Evolutionary conservation across 2,329 filamentous ascomycete species (phyloP).

Genomic region (Microcyclospora pomicola): DNA sequence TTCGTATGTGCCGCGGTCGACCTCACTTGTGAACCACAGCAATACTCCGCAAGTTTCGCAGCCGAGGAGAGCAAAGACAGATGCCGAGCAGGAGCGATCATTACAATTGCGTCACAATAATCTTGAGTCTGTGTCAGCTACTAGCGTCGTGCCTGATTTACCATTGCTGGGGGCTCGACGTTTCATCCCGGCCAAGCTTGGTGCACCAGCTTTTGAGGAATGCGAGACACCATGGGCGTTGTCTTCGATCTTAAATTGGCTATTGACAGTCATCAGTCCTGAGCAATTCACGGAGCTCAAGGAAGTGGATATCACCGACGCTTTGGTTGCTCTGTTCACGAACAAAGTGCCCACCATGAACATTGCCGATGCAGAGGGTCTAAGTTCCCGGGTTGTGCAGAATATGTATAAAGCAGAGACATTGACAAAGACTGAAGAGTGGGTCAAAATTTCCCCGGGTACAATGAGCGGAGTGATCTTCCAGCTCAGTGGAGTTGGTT

Average conservation of each 20-base stretch:
- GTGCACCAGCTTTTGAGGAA: conserved; percentile 63
- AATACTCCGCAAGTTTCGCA: conserved; percentile 65
- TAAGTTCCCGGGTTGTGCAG: conserved; percentile 63
- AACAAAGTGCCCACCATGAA: conserved; percentile 98
- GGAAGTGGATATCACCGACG: conserved; percentile 72
- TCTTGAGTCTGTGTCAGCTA: conserved; percentile 26
- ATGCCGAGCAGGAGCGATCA: conserved; percentile 57
- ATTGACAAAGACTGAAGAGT: conserved; percentile 82
- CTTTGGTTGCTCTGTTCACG: conserved; percentile 76
- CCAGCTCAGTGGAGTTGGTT: conserved; percentile 82
- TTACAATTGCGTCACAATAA: conserved; percentile 33
- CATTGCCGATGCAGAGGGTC: conserved; percentile 81
- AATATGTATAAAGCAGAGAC: conserved; percentile 69
- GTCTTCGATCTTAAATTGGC: conserved; percentile 74
- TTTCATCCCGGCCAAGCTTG: conserved; percentile 76
- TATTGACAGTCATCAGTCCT: conserved; percentile 58
- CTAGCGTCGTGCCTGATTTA: conserved; percentile 15
- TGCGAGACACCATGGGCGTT: conserved; percentile 88
- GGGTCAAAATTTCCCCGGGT: conserved; percentile 81
- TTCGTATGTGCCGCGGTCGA: conserved; percentile 51
- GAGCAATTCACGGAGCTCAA: conserved; percentile 84
- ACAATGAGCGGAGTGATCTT: conserved; percentile 79
- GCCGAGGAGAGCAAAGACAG: conserved; percentile 85
- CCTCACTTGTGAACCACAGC: conserved; percentile 70
- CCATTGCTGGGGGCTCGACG: conserved; percentile 40